Conservation (phyloP, 257 asterid species). For the Solanum microdontum region DNA sequence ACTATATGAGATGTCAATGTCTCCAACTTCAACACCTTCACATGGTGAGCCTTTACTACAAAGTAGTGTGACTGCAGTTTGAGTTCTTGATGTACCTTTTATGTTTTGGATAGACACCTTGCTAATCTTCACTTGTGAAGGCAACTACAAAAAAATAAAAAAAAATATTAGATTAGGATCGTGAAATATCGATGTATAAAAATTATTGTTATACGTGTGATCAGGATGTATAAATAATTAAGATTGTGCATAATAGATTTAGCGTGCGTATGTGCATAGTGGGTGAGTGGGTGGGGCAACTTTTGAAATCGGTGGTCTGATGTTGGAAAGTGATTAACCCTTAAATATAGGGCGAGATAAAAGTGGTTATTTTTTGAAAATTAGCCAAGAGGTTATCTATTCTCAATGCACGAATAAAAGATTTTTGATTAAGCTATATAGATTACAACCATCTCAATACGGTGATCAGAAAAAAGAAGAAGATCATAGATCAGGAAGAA, state of each 20-base stretch:
- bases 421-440: neutral
- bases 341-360: too few species aligned
- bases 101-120: slow-evolving; percentile 16
- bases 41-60: slow-evolving; percentile 25
- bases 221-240: neutral
- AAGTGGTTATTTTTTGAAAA: too few species aligned
- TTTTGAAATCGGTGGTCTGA: neutral
- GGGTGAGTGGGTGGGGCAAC: neutral
- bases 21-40: slow-evolving; percentile 11
- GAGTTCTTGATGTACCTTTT: slow-evolving; percentile 17
- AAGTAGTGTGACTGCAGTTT: slow-evolving; percentile 5
- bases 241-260: neutral
- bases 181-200: neutral
- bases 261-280: neutral
- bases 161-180: neutral
- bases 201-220: neutral
- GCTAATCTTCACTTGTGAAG: slow-evolving; percentile 23
- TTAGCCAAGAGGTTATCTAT: neutral
- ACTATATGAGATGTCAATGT: slow-evolving; percentile 13
- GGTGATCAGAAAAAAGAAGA: too few species aligned
- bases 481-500: neutral
- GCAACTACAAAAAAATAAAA: neutral
- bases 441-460: neutral
- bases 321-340: neutral
- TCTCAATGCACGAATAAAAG: neutral